A percentile compares a stretch with the other conserved stretches of the same genome.
phyloP scores from a whole-genome alignment of 805 yeast genomes.

The Vanderwaltozyma verrucispora region DNA sequence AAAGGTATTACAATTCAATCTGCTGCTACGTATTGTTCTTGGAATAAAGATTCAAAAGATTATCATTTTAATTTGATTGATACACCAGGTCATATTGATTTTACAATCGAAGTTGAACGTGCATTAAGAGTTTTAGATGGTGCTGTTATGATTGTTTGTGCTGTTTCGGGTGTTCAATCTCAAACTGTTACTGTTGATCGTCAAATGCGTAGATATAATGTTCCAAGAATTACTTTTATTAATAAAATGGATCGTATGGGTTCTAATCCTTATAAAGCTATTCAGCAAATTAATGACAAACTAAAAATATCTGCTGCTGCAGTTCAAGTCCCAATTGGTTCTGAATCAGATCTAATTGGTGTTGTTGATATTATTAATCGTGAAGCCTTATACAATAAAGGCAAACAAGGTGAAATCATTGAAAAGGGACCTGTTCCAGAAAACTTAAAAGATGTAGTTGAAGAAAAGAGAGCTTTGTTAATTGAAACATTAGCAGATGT shows the following conservation, averaged over 20 bases:
- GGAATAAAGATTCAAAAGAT: slow-evolving; percentile 63
- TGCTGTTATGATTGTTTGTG: slow-evolving; percentile 96
- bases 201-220: slow-evolving; percentile 97
- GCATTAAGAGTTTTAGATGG: slow-evolving; percentile 98
- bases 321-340: slow-evolving; percentile 94
- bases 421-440: slow-evolving; percentile 64
- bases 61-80: slow-evolving; percentile 93
- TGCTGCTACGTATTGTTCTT: slow-evolving; percentile 96
- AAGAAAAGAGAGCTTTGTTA: slow-evolving; percentile 75
- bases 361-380: slow-evolving; percentile 85
- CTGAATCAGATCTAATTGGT: slow-evolving; percentile 77
- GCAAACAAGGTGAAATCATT: slow-evolving; percentile 76
- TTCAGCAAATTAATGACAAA: slow-evolving; percentile 81
- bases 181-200: slow-evolving; percentile 98
- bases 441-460: slow-evolving; percentile 70
- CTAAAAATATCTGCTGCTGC: slow-evolving; percentile 95
- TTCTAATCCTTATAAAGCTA: slow-evolving; percentile 90
- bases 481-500: slow-evolving; percentile 96
- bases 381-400: slow-evolving; percentile 82
- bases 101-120: slow-evolving; percentile 97
- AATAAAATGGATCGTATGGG: slow-evolving; percentile 99
- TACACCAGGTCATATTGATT: slow-evolving; percentile 98
- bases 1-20: slow-evolving; percentile 98
- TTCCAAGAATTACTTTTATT: slow-evolving; percentile 91
- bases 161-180: slow-evolving; percentile 96